These are phyloP conservation scores for Hyparrhenia diplandra DNA, from an alignment of 176 grass and related monocot genomes.

Conservation along the genomic window DNA sequence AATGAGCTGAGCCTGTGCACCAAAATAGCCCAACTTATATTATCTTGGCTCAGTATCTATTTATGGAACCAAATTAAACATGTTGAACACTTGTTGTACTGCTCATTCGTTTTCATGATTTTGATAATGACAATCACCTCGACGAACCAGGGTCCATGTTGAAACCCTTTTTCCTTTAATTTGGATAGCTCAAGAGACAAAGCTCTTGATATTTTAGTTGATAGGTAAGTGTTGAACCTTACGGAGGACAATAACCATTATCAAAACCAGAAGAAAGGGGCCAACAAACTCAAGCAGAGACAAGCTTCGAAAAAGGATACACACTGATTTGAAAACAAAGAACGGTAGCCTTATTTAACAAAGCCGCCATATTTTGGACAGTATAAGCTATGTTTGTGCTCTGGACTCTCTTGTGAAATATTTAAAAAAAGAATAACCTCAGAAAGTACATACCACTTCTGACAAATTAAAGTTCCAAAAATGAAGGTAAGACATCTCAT, in stretches of 20 bases:
- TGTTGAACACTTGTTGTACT: not conserved
- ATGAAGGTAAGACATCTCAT: not conserved
- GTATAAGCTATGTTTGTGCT: not conserved
- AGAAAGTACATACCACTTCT: not conserved
- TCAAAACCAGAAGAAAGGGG: not conserved
- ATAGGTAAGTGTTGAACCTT: too few relatives aligned
- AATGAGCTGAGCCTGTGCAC: not conserved
- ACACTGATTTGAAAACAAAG: not conserved
- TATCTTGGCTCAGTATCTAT: not conserved
- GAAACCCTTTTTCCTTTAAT: not conserved
- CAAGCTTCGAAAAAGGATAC: not conserved
- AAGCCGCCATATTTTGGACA: not conserved
- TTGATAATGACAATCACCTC: not conserved
- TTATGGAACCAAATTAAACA: too few relatives aligned
- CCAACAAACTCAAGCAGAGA: not conserved
- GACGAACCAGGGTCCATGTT: not conserved
- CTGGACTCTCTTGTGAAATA: not conserved
- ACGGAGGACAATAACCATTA: not conserved
- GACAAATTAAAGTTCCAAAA: conserved; percentile 8
- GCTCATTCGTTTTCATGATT: not conserved
- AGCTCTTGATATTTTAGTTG: not conserved
- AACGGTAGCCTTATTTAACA: not conserved
- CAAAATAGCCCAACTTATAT: too few relatives aligned
- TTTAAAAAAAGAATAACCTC: not conserved
- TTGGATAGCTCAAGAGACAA: not conserved